Evolutionary conservation across 805 yeast species (phyloP).

Genomic region (Kluyveromyces nonfermentans): DNA sequence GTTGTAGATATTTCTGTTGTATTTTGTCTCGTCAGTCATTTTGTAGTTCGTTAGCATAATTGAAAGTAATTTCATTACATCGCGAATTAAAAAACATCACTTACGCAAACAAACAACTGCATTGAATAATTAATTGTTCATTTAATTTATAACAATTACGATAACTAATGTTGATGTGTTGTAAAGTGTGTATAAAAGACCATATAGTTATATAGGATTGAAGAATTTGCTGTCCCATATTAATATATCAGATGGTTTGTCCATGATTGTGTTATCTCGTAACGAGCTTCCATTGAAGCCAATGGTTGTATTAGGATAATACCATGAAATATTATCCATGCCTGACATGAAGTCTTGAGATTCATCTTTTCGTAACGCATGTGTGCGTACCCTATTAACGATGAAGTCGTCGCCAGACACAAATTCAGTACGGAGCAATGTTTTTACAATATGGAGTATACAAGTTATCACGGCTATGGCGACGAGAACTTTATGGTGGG

Average conservation of each 20-base stretch:
- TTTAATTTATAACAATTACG: too few relatives aligned
- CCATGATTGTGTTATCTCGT: not conserved
- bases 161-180: too few relatives aligned
- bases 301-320: not conserved
- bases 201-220: not conserved
- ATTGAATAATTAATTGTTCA: too few relatives aligned
- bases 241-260: not conserved
- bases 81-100: too few relatives aligned
- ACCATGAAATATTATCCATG: constrained; percentile 1
- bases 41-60: too few relatives aligned
- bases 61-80: not conserved
- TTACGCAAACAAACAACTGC: too few relatives aligned
- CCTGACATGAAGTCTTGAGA: not conserved
- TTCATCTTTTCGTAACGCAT: not conserved
- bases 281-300: not conserved
- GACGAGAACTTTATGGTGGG: not conserved
- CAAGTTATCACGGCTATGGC: not conserved
- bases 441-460: not conserved
- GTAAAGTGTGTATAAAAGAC: not conserved
- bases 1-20: too few relatives aligned
- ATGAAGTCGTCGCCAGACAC: not conserved
- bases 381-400: not conserved
- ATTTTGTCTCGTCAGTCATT: too few relatives aligned
- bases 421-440: not conserved
- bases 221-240: constrained; percentile 3